phyloP scores from a whole-genome alignment of 257 asterid species.

The Salvia miltiorrhiza region DNA sequence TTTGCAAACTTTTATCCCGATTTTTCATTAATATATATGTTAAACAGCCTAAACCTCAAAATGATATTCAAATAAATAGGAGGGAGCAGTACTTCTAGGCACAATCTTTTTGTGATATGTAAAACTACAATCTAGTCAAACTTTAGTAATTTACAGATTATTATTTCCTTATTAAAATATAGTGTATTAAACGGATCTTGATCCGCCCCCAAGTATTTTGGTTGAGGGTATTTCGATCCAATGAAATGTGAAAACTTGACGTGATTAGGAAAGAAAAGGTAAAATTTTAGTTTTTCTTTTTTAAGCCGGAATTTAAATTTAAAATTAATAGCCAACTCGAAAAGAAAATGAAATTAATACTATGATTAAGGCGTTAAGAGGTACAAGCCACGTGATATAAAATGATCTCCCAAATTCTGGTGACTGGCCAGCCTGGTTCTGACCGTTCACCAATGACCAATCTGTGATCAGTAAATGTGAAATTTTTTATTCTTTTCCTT shows the following conservation, averaged over 20 bases:
- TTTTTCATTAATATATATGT: too few species aligned
- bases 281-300: too few species aligned
- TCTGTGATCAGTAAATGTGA: constrained; percentile 8
- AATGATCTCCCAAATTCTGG: constrained; percentile 20
- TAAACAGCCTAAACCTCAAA: too few species aligned
- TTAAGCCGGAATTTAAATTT: too few species aligned
- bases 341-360: background rate
- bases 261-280: background rate
- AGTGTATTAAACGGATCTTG: too few species aligned
- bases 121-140: too few species aligned
- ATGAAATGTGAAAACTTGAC: background rate
- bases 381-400: constrained; percentile 32
- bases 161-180: too few species aligned
- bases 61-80: too few species aligned
- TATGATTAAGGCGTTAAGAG: background rate
- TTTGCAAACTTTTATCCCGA: too few species aligned
- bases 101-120: too few species aligned
- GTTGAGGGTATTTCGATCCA: background rate
- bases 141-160: too few species aligned
- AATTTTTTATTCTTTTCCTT: background rate
- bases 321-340: background rate
- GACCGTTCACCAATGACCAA: constrained; percentile 25
- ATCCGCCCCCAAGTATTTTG: background rate
- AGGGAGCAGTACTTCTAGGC: too few species aligned
- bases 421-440: constrained; percentile 35